A percentile compares a stretch with the other conserved stretches of the same genome.
Evolutionary conservation across 179 eudicot species (phyloP).

Genomic region (Drosera spatulata): DNA sequence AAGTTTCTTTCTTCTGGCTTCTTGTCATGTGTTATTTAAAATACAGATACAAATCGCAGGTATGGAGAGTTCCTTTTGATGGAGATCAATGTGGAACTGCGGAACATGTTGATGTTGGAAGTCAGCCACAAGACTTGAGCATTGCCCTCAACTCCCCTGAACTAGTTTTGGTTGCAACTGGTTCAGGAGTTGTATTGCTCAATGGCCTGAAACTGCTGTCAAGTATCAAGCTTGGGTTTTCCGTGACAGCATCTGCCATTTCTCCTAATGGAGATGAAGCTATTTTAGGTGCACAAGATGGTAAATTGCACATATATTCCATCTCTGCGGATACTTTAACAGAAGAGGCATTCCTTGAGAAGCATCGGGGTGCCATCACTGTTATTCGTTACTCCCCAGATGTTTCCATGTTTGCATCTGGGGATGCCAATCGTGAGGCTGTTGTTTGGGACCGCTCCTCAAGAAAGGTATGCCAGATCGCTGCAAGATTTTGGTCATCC

Average conservation of each 20-base stretch:
- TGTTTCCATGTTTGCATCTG: constrained; percentile 91
- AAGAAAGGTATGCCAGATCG: constrained; percentile 43
- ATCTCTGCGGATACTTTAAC: constrained; percentile 56
- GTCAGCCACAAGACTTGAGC: constrained; percentile 84
- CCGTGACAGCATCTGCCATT: constrained; percentile 74
- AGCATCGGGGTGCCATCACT: constrained; percentile 86
- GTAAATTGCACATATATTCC: constrained; percentile 75
- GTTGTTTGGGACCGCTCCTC: constrained; percentile 89
- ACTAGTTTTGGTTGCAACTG: constrained; percentile 60
- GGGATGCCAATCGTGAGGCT: constrained; percentile 90
- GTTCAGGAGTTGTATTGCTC: constrained; percentile 68
- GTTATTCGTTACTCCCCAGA: constrained; percentile 84
- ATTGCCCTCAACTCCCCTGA: constrained; percentile 59
- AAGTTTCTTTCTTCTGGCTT: background rate
- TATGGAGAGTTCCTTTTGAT: constrained; percentile 74
- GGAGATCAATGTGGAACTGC: constrained; percentile 64
- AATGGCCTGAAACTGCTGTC: constrained; percentile 57
- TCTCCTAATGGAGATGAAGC: constrained; percentile 89
- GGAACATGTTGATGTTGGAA: constrained; percentile 61
- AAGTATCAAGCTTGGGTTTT: constrained; percentile 53
- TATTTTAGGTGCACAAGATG: constrained; percentile 77
- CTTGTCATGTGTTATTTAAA: background rate
- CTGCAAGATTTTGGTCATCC: background rate
- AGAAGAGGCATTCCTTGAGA: constrained; percentile 83
- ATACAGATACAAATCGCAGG: constrained; percentile 22